A percentile compares a stretch with the other conserved stretches of the same genome.
phyloP scores from a whole-genome alignment of 805 yeast species.

The Naumovozyma castellii region DNA sequence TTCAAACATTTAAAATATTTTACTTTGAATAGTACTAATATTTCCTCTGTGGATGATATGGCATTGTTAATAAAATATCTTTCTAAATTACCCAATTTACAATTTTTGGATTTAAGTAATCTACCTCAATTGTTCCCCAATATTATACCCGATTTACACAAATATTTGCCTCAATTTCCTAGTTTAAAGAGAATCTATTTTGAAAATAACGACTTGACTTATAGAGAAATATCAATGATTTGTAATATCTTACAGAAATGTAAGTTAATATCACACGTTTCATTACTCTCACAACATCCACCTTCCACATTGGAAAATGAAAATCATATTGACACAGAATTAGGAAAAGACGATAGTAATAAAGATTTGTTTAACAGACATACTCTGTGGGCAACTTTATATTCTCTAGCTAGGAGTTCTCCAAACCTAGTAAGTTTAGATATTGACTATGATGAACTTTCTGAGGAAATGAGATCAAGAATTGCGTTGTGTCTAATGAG shows the following conservation, averaged over 20 bases:
- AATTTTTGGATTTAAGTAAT: slow-evolving; percentile 67
- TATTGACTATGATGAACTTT: slow-evolving; percentile 52
- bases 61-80: slow-evolving; percentile 40
- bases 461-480: slow-evolving; percentile 54
- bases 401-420: slow-evolving; percentile 60
- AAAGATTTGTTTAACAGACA: slow-evolving; percentile 33
- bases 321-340: not conserved
- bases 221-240: slow-evolving; percentile 47
- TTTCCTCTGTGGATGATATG: slow-evolving; percentile 43
- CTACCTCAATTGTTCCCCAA: slow-evolving; percentile 60
- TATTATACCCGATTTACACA: slow-evolving; percentile 46
- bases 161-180: slow-evolving; percentile 60
- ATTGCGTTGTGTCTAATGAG: slow-evolving; percentile 74
- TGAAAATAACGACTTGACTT: slow-evolving; percentile 54
- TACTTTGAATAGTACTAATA: slow-evolving; percentile 57
- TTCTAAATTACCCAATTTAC: slow-evolving; percentile 47
- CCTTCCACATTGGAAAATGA: not conserved
- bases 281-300: slow-evolving; percentile 48
- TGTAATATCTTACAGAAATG: slow-evolving; percentile 66
- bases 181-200: slow-evolving; percentile 57
- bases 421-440: slow-evolving; percentile 59
- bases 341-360: not conserved
- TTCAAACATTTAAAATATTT: slow-evolving; percentile 34
- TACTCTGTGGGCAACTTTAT: slow-evolving; percentile 53
- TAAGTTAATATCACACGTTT: slow-evolving; percentile 54